phyloP scores from a whole-genome alignment of 257 asterid species.

The Verbena officinalis region DNA sequence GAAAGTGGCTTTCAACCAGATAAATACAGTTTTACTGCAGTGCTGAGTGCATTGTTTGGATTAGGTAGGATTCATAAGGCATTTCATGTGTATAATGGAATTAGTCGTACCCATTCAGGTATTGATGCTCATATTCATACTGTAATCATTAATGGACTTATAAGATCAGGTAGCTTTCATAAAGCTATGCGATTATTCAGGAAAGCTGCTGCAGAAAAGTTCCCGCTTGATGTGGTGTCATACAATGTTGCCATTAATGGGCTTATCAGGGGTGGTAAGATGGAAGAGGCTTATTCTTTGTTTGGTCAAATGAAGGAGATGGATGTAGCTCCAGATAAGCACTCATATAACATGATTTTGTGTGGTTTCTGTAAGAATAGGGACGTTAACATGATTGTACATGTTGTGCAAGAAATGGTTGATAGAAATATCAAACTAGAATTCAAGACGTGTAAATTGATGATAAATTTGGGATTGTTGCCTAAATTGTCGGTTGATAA shows the following conservation, averaged over 20 bases:
- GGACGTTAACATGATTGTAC: conserved; percentile 44
- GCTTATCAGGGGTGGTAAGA: conserved; percentile 48
- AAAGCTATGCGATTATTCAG: conserved; percentile 44
- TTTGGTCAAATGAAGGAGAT: conserved; percentile 60
- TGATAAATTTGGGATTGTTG: conserved; percentile 44
- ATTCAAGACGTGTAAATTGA: conserved; percentile 26
- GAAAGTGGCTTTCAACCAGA: conserved; percentile 66
- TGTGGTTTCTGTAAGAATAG: conserved; percentile 51
- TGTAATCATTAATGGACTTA: conserved; percentile 55
- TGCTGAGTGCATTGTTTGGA: conserved; percentile 58
- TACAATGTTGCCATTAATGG: conserved; percentile 58
- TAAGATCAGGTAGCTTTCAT: conserved; percentile 50
- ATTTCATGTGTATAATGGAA: conserved; percentile 58
- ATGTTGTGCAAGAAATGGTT: conserved; percentile 55
- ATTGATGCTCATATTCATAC: conserved; percentile 64
- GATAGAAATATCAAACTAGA: conserved; percentile 46
- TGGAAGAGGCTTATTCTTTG: conserved; percentile 54
- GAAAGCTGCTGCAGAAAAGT: conserved; percentile 48
- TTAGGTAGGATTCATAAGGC: conserved; percentile 62
- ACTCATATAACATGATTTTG: conserved; percentile 51
- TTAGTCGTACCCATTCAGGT: conserved; percentile 38
- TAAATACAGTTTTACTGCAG: conserved; percentile 68
- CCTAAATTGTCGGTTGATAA: conserved; percentile 30
- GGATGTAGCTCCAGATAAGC: conserved; percentile 48
- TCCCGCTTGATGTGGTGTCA: conserved; percentile 59